phyloP scores from a whole-genome alignment of 768 basidiomycete genomes.

The Hericium erinaceus region DNA sequence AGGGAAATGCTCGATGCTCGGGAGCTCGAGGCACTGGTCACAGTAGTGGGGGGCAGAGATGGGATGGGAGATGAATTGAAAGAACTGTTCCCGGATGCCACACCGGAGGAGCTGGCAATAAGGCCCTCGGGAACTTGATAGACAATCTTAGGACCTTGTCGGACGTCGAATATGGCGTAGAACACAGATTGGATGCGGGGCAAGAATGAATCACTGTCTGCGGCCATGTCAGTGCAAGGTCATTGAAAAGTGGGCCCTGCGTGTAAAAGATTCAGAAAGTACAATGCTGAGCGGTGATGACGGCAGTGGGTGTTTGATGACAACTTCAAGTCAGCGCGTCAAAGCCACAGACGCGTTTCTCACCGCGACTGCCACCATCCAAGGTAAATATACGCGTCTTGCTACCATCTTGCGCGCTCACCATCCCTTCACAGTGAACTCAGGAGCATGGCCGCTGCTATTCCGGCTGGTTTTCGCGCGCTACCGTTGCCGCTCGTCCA shows the following conservation, averaged over 20 bases:
- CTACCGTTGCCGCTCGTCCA: slow-evolving; percentile 57
- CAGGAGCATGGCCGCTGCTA: not conserved
- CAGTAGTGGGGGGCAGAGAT: slow-evolving; percentile 21
- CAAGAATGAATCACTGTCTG: slow-evolving; percentile 59
- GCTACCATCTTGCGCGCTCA: no score
- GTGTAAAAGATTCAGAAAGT: not conserved
- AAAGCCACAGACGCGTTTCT: not conserved
- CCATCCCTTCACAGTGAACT: not conserved
- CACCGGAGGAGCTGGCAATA: slow-evolving; percentile 28
- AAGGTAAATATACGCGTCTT: not conserved
- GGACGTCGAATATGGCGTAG: slow-evolving; percentile 86
- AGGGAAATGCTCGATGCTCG: slow-evolving; percentile 39
- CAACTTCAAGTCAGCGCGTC: not conserved
- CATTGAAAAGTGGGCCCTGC: not conserved
- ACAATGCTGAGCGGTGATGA: no score
- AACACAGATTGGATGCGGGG: slow-evolving; percentile 82
- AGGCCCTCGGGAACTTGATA: slow-evolving; percentile 93
- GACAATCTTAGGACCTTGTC: slow-evolving; percentile 80
- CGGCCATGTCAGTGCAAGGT: slow-evolving; percentile 24
- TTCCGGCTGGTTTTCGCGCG: slow-evolving; percentile 39
- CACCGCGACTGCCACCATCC: not conserved
- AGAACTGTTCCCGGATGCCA: slow-evolving; percentile 14
- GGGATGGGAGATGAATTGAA: slow-evolving; percentile 26
- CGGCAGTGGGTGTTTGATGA: no score
- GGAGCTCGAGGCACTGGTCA: slow-evolving; percentile 30